Percentiles rank a stretch among this genome's conserved stretches.
phyloP scores from a whole-genome alignment of 192 early-diverging fungal species.

The Pilaira anomala region DNA sequence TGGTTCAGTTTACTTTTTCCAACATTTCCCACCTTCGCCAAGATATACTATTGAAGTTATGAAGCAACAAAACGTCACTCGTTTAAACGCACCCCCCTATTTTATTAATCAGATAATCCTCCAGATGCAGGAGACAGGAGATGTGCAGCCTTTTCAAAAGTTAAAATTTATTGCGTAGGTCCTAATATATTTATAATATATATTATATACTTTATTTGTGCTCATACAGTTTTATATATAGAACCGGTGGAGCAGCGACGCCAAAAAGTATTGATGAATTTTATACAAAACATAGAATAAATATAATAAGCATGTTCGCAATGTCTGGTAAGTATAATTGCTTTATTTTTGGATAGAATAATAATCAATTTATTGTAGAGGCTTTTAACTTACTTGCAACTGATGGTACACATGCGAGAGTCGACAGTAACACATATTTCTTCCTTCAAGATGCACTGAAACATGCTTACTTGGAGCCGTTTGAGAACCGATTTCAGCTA shows the following conservation, averaged over 20 bases:
- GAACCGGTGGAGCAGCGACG: too few species aligned
- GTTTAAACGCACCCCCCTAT: neutral
- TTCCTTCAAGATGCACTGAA: neutral
- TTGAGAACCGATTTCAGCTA: slow-evolving; percentile 1
- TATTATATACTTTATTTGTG: too few species aligned
- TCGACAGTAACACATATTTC: neutral
- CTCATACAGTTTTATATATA: too few species aligned
- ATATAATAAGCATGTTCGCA: too few species aligned
- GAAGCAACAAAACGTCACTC: neutral
- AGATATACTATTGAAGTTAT: neutral
- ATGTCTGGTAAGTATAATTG: neutral
- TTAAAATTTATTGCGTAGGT: neutral
- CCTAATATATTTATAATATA: too few species aligned
- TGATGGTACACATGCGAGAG: neutral
- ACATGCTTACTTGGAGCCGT: neutral
- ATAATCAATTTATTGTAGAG: too few species aligned
- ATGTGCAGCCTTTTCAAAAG: neutral
- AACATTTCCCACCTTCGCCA: neutral
- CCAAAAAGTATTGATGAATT: too few species aligned
- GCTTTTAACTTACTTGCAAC: neutral
- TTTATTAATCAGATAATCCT: neutral
- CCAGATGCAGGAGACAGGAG: neutral
- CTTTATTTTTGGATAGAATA: too few species aligned
- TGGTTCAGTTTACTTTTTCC: neutral
- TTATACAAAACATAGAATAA: too few species aligned